Percentiles rank a stretch among this genome's conserved stretches.
These are phyloP conservation scores for Mycena olivaceomarginata DNA, from an alignment of 768 basidiomycete genomes.

Conservation along the genomic window DNA sequence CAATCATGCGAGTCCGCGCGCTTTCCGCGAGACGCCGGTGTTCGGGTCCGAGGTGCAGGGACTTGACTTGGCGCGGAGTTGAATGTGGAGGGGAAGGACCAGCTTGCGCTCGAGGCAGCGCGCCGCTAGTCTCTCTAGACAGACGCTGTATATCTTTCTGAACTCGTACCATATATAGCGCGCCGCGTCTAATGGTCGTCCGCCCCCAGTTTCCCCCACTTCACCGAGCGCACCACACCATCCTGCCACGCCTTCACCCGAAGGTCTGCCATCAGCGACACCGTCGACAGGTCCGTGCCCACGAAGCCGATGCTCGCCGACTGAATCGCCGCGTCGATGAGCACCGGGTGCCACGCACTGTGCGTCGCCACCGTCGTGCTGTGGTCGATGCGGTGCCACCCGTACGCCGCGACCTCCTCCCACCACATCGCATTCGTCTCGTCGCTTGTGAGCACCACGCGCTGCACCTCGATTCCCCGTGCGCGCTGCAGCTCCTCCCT, in stretches of 20 bases:
- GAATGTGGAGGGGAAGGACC: too few relatives aligned
- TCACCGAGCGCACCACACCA: constrained; percentile 58
- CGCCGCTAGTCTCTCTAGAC: too few relatives aligned
- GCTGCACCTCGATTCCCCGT: constrained; percentile 44
- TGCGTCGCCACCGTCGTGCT: constrained; percentile 28
- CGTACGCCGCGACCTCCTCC: constrained; percentile 48
- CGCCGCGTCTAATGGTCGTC: constrained; percentile 48
- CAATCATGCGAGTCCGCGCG: too few relatives aligned
- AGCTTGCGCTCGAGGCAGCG: too few relatives aligned
- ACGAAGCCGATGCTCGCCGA: constrained; percentile 66
- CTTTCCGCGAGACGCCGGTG: too few relatives aligned
- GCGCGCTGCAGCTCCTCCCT: constrained; percentile 47
- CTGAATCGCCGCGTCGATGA: constrained; percentile 70
- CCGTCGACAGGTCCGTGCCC: constrained; percentile 68
- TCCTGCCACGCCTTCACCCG: constrained; percentile 67
- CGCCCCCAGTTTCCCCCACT: constrained; percentile 62
- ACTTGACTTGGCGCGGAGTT: too few relatives aligned
- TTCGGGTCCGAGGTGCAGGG: too few relatives aligned
- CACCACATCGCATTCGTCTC: constrained; percentile 57
- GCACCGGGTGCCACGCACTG: constrained; percentile 62
- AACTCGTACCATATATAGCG: too few relatives aligned
- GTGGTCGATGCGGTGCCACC: constrained; percentile 50
- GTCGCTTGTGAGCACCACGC: constrained; percentile 63
- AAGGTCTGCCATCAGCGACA: constrained; percentile 64
- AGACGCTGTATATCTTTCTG: too few relatives aligned